Evolutionary conservation across 1,284 basidiomycete genomes (phyloP).

Genomic region (Phlebopus sp.): DNA sequence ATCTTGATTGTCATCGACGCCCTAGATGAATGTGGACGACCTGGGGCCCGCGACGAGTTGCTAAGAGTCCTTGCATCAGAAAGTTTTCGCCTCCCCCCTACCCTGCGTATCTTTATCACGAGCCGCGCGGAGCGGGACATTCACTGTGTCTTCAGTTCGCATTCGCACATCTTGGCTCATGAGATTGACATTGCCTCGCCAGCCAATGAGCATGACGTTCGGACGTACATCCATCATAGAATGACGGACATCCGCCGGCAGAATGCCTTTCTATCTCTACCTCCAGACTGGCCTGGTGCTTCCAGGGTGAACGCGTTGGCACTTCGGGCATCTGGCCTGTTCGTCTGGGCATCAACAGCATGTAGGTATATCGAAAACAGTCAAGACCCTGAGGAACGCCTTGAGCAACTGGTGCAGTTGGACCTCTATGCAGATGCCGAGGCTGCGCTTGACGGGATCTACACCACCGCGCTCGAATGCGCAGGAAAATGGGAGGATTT

Average conservation of each 20-base stretch:
- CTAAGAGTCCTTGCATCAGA: constrained; percentile 24
- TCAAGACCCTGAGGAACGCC: constrained; percentile 30
- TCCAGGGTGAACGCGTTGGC: constrained; percentile 15
- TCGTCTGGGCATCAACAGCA: constrained; percentile 37
- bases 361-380: constrained; percentile 30
- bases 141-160: constrained; percentile 9
- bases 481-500: constrained; percentile 30
- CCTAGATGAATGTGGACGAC: constrained; percentile 30
- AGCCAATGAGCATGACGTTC: constrained; percentile 28
- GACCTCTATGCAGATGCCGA: constrained; percentile 26
- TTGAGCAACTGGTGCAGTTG: constrained; percentile 25
- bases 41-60: constrained; percentile 25
- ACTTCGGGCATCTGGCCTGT: constrained; percentile 30
- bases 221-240: constrained; percentile 26
- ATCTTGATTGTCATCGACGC: constrained; percentile 34
- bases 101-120: constrained; percentile 30
- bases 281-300: constrained; percentile 31
- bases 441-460: constrained; percentile 30
- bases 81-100: constrained; percentile 21
- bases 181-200: constrained; percentile 28
- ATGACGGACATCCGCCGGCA: constrained; percentile 24
- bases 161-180: constrained; percentile 14
- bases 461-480: constrained; percentile 31
- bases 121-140: constrained; percentile 33
- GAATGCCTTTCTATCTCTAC: constrained; percentile 22